Conservation (phyloP, 306 rosid species). For the Lathyrus tuberosus region DNA sequence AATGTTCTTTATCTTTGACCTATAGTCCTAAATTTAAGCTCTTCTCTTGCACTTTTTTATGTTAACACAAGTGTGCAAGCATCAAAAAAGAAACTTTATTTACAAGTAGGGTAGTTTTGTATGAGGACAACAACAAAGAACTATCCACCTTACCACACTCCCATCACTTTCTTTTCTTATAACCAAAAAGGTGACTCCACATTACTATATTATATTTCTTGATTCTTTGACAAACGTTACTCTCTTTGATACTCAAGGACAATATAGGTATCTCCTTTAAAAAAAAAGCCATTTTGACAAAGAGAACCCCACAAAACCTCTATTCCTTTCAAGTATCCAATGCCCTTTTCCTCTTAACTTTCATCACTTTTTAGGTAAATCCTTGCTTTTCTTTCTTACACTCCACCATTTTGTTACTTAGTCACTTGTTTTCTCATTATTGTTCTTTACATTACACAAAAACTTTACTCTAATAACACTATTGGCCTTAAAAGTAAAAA, state of each 20-base stretch:
- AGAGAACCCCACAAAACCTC: slow-evolving; percentile 78
- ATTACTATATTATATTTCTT: slow-evolving; percentile 42
- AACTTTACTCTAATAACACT: slow-evolving; percentile 29
- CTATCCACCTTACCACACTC: slow-evolving; percentile 52
- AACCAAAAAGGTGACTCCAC: slow-evolving; percentile 58
- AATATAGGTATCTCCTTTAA: slow-evolving; percentile 63
- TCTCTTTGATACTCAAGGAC: slow-evolving; percentile 70
- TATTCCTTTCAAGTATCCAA: slow-evolving; percentile 81
- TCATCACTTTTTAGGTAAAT: slow-evolving; percentile 89
- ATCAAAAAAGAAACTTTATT: slow-evolving; percentile 49
- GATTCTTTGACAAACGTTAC: slow-evolving; percentile 96
- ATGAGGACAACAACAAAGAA: slow-evolving; percentile 45
- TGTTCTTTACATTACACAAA: slow-evolving; percentile 29
- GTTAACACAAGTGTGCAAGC: slow-evolving; percentile 40
- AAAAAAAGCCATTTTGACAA: slow-evolving; percentile 68
- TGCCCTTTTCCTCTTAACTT: slow-evolving; percentile 71
- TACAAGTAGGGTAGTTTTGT: slow-evolving; percentile 46
- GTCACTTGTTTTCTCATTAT: slow-evolving; percentile 45
- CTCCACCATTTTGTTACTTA: slow-evolving; percentile 46
- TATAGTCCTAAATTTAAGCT: background rate
- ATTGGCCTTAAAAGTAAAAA: slow-evolving; percentile 1
- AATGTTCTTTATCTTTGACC: slow-evolving; percentile 9
- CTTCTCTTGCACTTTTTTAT: slow-evolving; percentile 7
- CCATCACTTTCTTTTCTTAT: slow-evolving; percentile 54
- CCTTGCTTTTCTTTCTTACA: slow-evolving; percentile 47